Evolutionary conservation across 306 rosid species (phyloP).

Genomic region (Mimosa pudica): DNA sequence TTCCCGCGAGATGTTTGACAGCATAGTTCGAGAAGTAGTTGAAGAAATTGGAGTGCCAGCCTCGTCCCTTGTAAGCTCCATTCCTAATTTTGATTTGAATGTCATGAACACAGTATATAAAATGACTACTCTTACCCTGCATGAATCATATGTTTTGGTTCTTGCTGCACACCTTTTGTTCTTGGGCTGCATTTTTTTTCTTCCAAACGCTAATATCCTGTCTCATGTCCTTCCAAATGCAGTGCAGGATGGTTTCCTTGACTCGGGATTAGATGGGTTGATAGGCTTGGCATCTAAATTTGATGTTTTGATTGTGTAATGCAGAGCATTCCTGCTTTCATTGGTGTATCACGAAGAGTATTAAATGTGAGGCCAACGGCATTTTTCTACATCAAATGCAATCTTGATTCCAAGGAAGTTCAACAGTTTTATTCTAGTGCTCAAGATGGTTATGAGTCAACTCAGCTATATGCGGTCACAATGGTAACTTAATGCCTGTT

Average conservation of each 20-base stretch:
- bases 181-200: not conserved
- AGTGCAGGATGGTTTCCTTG: conserved; percentile 10
- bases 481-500: conserved; percentile 52
- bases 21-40: conserved; percentile 90
- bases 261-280: conserved; percentile 6
- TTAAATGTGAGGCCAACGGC: conserved; percentile 80
- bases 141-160: conserved; percentile 15
- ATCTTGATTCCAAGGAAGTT: conserved; percentile 68
- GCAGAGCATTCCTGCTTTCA: conserved; percentile 66
- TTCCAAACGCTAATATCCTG: not conserved
- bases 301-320: conserved; percentile 35
- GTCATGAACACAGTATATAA: not conserved
- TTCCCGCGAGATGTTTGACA: conserved; percentile 85
- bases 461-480: conserved; percentile 75
- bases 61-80: conserved; percentile 73
- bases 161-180: conserved; percentile 16
- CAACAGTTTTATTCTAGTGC: conserved; percentile 69
- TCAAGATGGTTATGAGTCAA: conserved; percentile 91
- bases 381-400: conserved; percentile 87
- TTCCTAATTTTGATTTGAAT: conserved; percentile 22
- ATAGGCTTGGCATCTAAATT: conserved; percentile 29
- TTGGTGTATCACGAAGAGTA: conserved; percentile 78
- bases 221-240: conserved; percentile 2
- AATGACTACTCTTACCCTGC: not conserved
- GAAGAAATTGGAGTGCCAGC: conserved; percentile 95